phyloP scores from a whole-genome alignment of 2,329 filamentous ascomycete genomes.

The Ceratocystis harringtonii region DNA sequence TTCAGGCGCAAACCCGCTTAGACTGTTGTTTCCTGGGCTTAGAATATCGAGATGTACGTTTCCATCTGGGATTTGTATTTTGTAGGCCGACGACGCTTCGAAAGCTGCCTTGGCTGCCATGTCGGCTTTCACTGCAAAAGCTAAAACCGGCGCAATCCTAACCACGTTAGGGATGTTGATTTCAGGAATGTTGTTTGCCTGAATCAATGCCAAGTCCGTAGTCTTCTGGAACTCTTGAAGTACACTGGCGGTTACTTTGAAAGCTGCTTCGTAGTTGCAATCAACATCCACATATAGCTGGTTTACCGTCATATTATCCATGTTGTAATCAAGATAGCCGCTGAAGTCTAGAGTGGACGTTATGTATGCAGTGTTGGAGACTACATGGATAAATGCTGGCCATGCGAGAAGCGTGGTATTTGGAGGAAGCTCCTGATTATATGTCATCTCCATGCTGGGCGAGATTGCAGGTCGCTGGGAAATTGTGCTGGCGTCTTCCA shows the following conservation, averaged over 20 bases:
- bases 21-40: neutral
- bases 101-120: conserved; percentile 7
- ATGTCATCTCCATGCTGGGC: conserved; percentile 6
- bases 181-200: neutral
- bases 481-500: neutral
- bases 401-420: conserved; percentile 10
- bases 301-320: conserved; percentile 7
- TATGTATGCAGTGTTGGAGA: conserved; percentile 13
- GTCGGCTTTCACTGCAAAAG: conserved; percentile 7
- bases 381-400: conserved; percentile 6
- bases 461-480: neutral
- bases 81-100: conserved; percentile 5
- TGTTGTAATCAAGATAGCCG: conserved; percentile 11
- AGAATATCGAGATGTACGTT: conserved; percentile 12
- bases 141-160: conserved; percentile 5
- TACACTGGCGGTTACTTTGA: neutral
- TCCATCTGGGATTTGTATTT: neutral
- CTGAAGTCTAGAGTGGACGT: conserved; percentile 6
- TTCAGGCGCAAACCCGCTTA: conserved; percentile 4
- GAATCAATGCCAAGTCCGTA: conserved; percentile 1
- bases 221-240: neutral
- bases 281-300: conserved; percentile 10
- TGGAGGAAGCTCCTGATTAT: conserved; percentile 6
- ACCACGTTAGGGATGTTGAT: conserved; percentile 13
- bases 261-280: conserved; percentile 1